A percentile compares a stretch with the other conserved stretches of the same genome.
Conservation (phyloP, 2,329 filamentous ascomycete genomes). For the Ustilaginoidea virens region DNA sequence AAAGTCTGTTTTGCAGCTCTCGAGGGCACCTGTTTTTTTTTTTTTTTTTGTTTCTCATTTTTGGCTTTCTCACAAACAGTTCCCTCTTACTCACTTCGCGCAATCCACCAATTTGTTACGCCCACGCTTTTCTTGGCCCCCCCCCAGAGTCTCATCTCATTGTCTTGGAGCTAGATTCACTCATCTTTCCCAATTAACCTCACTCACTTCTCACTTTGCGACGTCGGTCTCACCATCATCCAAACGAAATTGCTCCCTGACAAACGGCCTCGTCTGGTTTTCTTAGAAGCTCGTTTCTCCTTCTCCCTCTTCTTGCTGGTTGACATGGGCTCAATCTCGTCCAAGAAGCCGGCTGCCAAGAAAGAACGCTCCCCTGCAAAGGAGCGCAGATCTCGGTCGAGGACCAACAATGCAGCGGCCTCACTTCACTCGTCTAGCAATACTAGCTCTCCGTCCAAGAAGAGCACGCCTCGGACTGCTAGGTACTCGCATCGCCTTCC, state of each 20-base stretch:
- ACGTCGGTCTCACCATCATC: not conserved
- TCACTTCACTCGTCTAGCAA: conserved; percentile 1
- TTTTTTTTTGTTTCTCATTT: too few relatives aligned
- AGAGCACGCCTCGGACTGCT: conserved; percentile 6
- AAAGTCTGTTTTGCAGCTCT: too few relatives aligned
- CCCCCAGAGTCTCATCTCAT: not conserved
- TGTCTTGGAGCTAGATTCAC: not conserved
- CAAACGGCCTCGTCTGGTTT: not conserved
- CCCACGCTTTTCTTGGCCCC: too few relatives aligned
- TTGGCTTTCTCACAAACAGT: too few relatives aligned
- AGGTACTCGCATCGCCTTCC: conserved; percentile 12
- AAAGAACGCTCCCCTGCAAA: conserved; percentile 6
- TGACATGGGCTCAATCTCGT: conserved; percentile 5
- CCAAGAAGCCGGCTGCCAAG: conserved; percentile 7
- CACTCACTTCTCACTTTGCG: not conserved
- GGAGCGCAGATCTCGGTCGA: conserved; percentile 5
- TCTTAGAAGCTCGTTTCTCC: not conserved
- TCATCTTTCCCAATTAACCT: not conserved
- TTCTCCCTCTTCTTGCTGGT: not conserved
- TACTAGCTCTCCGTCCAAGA: conserved; percentile 4
- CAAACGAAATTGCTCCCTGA: not conserved
- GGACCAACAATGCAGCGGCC: conserved; percentile 5
- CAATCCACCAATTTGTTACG: too few relatives aligned
- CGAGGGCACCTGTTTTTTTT: too few relatives aligned
- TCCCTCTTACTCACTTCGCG: too few relatives aligned